Evolutionary conservation across 2,329 filamentous ascomycete species (phyloP).

Genomic region (Dothistroma septosporum): DNA sequence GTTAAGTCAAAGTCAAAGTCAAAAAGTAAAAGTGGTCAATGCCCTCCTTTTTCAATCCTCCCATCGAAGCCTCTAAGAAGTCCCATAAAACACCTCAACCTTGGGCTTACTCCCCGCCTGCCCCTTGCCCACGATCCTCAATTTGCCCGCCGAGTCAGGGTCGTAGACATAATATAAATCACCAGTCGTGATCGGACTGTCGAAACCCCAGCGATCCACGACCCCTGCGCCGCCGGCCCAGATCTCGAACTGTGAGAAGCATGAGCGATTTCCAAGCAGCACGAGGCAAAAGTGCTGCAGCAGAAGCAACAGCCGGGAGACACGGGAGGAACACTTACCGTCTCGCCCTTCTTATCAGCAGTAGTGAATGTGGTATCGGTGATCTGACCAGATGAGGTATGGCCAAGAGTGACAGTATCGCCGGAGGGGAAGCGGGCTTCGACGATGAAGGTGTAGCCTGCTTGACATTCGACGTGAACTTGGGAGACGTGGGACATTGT

Average conservation of each 20-base stretch:
- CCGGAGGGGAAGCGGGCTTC: conserved; percentile 3
- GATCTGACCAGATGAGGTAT: neutral
- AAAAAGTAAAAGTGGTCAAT: neutral
- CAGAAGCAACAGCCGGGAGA: neutral
- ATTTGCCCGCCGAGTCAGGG: neutral
- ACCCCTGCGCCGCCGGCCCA: conserved; percentile 3
- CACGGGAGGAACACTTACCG: neutral
- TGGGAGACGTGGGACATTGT: conserved; percentile 4
- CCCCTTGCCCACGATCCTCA: conserved; percentile 2
- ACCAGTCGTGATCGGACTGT: neutral
- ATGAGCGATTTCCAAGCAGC: neutral
- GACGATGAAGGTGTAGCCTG: conserved; percentile 5
- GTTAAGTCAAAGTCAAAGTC: too few relatives aligned
- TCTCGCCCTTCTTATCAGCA: neutral
- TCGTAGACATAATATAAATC: conserved; percentile 2
- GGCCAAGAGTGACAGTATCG: neutral
- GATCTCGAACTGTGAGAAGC: conserved; percentile 3
- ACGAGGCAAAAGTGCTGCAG: too few relatives aligned
- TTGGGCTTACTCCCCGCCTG: neutral
- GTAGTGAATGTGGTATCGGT: neutral
- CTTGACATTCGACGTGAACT: neutral
- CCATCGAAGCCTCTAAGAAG: neutral
- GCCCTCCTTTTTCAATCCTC: neutral
- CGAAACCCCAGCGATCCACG: conserved; percentile 4
- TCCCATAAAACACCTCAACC: neutral